Base-by-base conservation (phyloP, 257 asterid genomes). In the Marsdenia floribunda region DNA sequence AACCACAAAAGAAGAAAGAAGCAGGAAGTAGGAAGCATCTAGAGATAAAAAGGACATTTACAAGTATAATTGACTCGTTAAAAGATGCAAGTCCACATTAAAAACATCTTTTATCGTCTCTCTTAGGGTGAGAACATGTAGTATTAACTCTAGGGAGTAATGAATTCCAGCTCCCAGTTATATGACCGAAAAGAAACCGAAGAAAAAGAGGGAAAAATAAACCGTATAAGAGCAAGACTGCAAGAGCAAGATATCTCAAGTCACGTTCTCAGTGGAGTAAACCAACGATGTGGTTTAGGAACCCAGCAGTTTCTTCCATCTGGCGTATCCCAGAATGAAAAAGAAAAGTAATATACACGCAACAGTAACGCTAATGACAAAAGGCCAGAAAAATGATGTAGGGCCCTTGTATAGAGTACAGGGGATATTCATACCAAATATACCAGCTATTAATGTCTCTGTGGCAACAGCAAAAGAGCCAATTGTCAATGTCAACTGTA, bases 261-360 rank as follows among this genome's bases (percentile, higher is more conserved):
- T 15, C 16, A 3, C 4, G 3, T 7, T 29, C 63, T 22, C 29
- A 26, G 8, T 57, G 21, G 42, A 40, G 59, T 37, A 42, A 54
- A 77, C 61, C 59, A 61, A 72, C 12, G 3, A 49, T 4, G n/a
- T 72, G 79, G 61, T 67, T 83, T 82, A 93, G 59, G 92, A 83
- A 19, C 98, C 96, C 65, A 93, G 88, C 71, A 93, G 93, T 88
- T 93, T 93, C 90, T 91, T 93, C 91, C 95, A 89, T 78, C 92
- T 86, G 16, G 98, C 98, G 54, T 91, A 93, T 38, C 91, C 93
- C 42, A 88, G 59, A 50, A 91, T 80, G 63, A 93, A 77, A 55
- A 93, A 18, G 82, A 93, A 93, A 37, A 93, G 68, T 55, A 86
- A 4, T 49, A 89, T 72, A 64, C 83, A 77, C 37, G 63, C 83